A percentile compares a stretch with the other conserved stretches of the same genome.
phyloP scores from a whole-genome alignment of 2,329 filamentous ascomycete genomes.

The Alternaria dauci region DNA sequence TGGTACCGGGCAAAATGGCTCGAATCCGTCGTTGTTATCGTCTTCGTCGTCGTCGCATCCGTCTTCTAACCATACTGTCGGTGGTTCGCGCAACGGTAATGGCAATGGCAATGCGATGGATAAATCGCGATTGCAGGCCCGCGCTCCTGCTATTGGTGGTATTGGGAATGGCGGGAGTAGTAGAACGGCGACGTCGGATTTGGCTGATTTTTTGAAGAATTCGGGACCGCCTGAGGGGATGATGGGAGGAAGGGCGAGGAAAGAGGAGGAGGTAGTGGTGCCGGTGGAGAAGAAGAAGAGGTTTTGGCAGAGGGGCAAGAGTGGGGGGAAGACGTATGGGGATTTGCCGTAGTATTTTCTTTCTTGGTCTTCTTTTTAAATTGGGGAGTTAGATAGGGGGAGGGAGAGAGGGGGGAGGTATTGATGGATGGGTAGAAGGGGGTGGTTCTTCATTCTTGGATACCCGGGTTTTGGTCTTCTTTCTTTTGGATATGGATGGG shows the following conservation, averaged over 20 bases:
- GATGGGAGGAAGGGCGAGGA: conserved; percentile 38
- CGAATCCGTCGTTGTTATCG: background rate
- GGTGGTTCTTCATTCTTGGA: too few relatives aligned
- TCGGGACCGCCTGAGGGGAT: conserved; percentile 49
- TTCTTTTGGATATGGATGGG: too few relatives aligned
- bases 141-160: conserved; percentile 29
- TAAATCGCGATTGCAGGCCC: conserved; percentile 39
- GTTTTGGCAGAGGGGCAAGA: conserved; percentile 47
- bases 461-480: too few relatives aligned
- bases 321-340: conserved; percentile 40
- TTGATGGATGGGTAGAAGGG: too few relatives aligned
- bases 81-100: background rate
- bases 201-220: conserved; percentile 55
- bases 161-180: background rate
- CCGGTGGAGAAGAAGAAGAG: conserved; percentile 38
- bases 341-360: conserved; percentile 20
- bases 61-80: conserved; percentile 22
- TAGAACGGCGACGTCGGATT: conserved; percentile 50
- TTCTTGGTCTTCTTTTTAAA: too few relatives aligned
- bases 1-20: background rate
- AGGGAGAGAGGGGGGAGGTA: too few relatives aligned
- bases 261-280: too few relatives aligned
- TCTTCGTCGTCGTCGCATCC: background rate
- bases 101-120: background rate
- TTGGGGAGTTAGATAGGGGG: too few relatives aligned